phyloP scores from a whole-genome alignment of 495 filamentous ascomycete species.

The Aspergillus biplanus region DNA sequence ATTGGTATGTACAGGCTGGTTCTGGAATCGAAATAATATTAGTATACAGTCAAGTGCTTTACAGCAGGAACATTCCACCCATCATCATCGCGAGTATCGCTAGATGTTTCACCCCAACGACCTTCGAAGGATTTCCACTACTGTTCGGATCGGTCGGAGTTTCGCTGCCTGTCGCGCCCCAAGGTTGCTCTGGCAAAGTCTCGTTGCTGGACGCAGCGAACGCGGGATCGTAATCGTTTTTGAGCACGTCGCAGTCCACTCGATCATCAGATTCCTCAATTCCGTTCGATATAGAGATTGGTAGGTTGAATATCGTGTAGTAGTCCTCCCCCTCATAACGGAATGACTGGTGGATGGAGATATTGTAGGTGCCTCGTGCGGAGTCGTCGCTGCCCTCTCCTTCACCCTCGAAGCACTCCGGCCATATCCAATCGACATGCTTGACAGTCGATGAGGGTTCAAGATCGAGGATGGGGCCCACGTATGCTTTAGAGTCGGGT shows the following conservation, averaged over 20 bases:
- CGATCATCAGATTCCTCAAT: conserved; percentile 42
- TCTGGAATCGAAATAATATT: neutral
- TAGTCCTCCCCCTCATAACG: conserved; percentile 62
- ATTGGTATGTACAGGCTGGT: too few species aligned
- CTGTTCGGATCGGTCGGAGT: neutral
- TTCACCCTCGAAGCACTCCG: conserved; percentile 64
- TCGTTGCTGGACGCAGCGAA: conserved; percentile 19
- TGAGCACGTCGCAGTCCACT: conserved; percentile 28
- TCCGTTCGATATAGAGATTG: conserved; percentile 67
- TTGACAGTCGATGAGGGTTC: conserved; percentile 69
- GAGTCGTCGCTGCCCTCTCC: conserved; percentile 36
- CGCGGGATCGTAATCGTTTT: conserved; percentile 26
- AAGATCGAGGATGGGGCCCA: conserved; percentile 63
- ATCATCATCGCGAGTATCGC: conserved; percentile 13
- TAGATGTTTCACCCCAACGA: neutral
- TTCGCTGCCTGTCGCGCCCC: conserved; percentile 3
- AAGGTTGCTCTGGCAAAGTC: conserved; percentile 17
- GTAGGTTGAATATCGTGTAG: conserved; percentile 71
- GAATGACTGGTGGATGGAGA: conserved; percentile 71
- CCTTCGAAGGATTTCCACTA: neutral
- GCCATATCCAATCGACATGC: conserved; percentile 71
- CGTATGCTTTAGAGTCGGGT: conserved; percentile 50
- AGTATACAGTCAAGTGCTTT: neutral
- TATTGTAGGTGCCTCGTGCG: conserved; percentile 51
- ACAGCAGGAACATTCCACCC: neutral